Evolutionary conservation across 1,284 basidiomycete genomes (phyloP).

Genomic region (Cryptococcus sp.): DNA sequence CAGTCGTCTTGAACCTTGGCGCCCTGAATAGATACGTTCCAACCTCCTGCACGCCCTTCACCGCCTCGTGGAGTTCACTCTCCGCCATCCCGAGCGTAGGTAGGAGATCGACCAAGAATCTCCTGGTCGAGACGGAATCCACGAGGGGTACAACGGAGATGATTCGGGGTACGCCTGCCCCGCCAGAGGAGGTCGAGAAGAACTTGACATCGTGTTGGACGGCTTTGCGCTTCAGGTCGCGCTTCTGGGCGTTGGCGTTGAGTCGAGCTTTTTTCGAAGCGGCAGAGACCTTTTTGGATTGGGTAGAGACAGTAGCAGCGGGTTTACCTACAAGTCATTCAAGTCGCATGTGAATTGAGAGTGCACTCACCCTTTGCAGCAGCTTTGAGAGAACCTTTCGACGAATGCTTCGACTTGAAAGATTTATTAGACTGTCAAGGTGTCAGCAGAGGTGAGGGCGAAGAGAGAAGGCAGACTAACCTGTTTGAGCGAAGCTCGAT

Average conservation of each 20-base stretch:
- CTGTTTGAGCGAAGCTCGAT: constrained; percentile 80
- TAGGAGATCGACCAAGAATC: constrained; percentile 67
- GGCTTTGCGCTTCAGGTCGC: constrained; percentile 61
- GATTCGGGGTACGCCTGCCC: constrained; percentile 47
- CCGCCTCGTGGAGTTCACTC: constrained; percentile 44
- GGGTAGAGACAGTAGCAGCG: constrained; percentile 44
- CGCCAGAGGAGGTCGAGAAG: constrained; percentile 46
- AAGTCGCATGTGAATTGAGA: neutral
- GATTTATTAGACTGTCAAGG: constrained; percentile 67
- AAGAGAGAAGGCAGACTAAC: constrained; percentile 44
- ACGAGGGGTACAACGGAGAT: constrained; percentile 47
- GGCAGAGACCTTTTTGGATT: constrained; percentile 24
- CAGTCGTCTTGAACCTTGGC: constrained; percentile 78
- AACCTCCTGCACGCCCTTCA: constrained; percentile 11
- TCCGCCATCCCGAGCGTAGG: constrained; percentile 58
- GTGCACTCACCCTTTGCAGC: constrained; percentile 64
- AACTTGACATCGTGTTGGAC: constrained; percentile 51
- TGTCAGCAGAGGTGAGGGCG: constrained; percentile 2
- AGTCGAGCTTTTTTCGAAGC: constrained; percentile 39
- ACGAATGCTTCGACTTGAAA: constrained; percentile 83
- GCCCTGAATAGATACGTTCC: constrained; percentile 69
- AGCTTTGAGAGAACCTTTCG: constrained; percentile 71
- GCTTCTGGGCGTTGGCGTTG: constrained; percentile 40
- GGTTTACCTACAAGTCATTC: constrained; percentile 55
- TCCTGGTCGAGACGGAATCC: constrained; percentile 54